Evolutionary conservation across 2,329 filamentous ascomycete genomes (phyloP).

Genomic region (Calonectria henricotiae): DNA sequence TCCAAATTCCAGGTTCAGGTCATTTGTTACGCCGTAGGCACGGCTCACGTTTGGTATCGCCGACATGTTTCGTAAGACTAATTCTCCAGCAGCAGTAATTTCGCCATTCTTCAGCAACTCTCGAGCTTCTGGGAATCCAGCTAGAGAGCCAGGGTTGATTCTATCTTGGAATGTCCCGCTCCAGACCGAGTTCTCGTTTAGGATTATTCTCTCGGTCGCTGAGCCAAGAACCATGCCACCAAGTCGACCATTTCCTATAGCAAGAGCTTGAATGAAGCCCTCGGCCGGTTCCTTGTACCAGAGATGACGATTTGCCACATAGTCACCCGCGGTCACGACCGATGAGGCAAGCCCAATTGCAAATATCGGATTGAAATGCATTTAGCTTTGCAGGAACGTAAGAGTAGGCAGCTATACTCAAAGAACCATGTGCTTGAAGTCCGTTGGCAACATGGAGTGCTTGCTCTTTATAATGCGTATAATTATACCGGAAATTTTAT

Average conservation of each 20-base stretch:
- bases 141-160: constrained; percentile 1
- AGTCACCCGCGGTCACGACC: not conserved
- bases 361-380: not conserved
- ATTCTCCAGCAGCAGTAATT: not conserved
- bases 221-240: constrained; percentile 15
- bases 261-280: not conserved
- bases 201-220: constrained; percentile 7
- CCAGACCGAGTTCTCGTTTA: constrained; percentile 16
- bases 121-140: not conserved
- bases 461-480: not conserved
- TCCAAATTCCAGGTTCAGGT: not conserved
- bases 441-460: not conserved
- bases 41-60: constrained; percentile 10
- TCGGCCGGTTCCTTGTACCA: constrained; percentile 7
- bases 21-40: constrained; percentile 1
- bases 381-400: not conserved
- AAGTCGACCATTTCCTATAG: constrained; percentile 10
- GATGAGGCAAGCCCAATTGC: not conserved
- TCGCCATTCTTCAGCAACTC: not conserved
- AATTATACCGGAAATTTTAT: not conserved
- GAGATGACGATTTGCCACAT: not conserved
- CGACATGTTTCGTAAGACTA: constrained; percentile 11
- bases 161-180: constrained; percentile 1
- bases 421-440: too few relatives aligned
- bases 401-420: not conserved